Conservation (phyloP, 2,329 filamentous ascomycete genomes). For the Ophiostoma perfectum region DNA sequence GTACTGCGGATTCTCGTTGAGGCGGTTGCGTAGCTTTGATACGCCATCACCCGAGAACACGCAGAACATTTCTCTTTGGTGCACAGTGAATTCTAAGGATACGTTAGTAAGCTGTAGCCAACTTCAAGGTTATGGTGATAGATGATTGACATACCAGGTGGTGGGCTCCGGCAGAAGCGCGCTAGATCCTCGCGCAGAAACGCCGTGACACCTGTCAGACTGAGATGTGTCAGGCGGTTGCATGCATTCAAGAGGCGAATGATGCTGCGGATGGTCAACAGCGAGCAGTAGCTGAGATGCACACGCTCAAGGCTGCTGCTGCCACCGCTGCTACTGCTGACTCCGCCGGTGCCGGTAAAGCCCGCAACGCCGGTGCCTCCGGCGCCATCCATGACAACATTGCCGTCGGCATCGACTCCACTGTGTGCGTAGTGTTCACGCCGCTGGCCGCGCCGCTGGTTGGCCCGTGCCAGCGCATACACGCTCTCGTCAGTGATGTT, state of each 20-base stretch:
- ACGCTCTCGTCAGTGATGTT: constrained; percentile 89
- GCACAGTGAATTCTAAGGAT: constrained; percentile 77
- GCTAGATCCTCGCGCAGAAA: constrained; percentile 84
- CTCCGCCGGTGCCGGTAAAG: constrained; percentile 37
- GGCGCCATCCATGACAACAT: constrained; percentile 26
- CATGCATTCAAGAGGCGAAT: constrained; percentile 84
- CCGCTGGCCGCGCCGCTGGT: constrained; percentile 47
- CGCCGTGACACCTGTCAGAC: constrained; percentile 85
- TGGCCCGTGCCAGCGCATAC: constrained; percentile 70
- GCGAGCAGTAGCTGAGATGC: constrained; percentile 90
- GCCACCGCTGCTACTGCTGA: constrained; percentile 37
- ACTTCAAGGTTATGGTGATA: neutral
- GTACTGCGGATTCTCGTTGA: constrained; percentile 56
- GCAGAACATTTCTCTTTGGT: constrained; percentile 93
- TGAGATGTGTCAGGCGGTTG: constrained; percentile 86
- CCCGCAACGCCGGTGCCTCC: neutral
- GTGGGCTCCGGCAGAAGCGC: constrained; percentile 78
- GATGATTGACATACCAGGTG: constrained; percentile 50
- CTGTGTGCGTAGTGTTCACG: constrained; percentile 45
- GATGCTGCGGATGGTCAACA: constrained; percentile 78
- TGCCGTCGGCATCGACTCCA: constrained; percentile 38
- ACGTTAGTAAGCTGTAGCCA: constrained; percentile 18
- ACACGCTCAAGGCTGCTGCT: constrained; percentile 76
- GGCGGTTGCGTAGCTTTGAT: constrained; percentile 65
- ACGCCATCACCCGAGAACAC: constrained; percentile 93